These are phyloP conservation scores for Cucurbitaria berberidis DNA, from an alignment of 2,329 filamentous ascomycete species.

Conservation along the genomic window DNA sequence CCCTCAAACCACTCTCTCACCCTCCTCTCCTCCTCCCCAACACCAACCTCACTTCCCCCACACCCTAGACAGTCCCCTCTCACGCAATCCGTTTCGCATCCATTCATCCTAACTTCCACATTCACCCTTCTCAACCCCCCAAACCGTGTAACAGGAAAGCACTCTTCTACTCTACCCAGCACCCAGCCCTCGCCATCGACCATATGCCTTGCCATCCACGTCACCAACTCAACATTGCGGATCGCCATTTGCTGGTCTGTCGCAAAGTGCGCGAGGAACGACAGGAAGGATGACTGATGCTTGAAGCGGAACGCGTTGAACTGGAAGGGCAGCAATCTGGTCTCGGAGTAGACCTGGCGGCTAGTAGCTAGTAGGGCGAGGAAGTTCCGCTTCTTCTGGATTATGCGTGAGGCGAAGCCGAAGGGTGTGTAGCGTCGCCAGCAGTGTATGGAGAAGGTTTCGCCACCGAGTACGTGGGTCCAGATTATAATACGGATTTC, in stretches of 20 bases:
- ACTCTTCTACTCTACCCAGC: background rate
- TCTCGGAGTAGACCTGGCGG: slow-evolving; percentile 6
- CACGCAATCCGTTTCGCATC: background rate
- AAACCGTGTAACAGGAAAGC: background rate
- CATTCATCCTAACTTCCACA: background rate
- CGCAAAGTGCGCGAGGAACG: background rate
- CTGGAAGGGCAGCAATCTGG: slow-evolving; percentile 2
- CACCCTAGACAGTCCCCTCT: background rate
- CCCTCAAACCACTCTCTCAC: background rate
- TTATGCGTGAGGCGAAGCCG: background rate
- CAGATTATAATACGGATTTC: no score
- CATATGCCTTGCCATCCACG: slow-evolving; percentile 3
- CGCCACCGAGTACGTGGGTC: no score
- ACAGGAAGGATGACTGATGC: background rate
- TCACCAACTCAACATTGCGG: background rate
- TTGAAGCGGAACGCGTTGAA: slow-evolving; percentile 5
- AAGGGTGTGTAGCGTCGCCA: background rate
- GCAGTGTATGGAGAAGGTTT: no score
- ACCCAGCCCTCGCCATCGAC: background rate
- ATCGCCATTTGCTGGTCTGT: background rate
- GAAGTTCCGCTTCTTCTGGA: background rate
- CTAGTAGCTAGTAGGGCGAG: background rate
- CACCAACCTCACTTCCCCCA: background rate
- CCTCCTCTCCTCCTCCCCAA: background rate
- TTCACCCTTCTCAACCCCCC: background rate